Evolutionary conservation across 441 rosid genomes (phyloP), one percentile per base, ranked within the genome.

Genomic region (Populus tomentosa): DNA sequence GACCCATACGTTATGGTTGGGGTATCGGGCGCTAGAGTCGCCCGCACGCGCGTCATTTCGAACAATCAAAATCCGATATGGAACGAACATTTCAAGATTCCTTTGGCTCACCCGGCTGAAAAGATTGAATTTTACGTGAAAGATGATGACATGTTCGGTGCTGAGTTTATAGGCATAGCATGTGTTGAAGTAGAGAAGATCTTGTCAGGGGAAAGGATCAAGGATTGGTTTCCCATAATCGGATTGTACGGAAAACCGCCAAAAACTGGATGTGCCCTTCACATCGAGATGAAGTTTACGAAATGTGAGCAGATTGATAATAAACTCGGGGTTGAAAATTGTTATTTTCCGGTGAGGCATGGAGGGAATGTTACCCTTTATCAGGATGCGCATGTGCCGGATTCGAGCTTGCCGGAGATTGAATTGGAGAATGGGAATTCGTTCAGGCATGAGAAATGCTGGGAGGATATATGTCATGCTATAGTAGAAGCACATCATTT

Each of bases 381-480:
- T 79, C 97, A 88, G 83, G 98, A 94, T 71, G 97, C 98, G 10
- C 98, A 94, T 65, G 87, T 85, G 79, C 78, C 83, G 1, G 91
- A 89, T 1, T 61, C 81, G 35, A 59, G 28, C 35, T 35, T 81
- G 73, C 96, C 94, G 24, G 75, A 86, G 82, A 89, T 94, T 36
- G 83, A 87, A 73, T 80, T 94, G 82, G 98, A 91, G 1, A 75
- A 80, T 2, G 98, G 94, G 24, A 79, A 69, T 2, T 13, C 76
- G 23, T 92, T 67, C 42, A 81, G 74, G 78, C 92, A 90, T 10
- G 88, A 76, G 69, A 78, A 81, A 69, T 94, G 98, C 77, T 94
- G 98, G 97, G 98, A 94, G 81, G 98, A 94, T 79, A 92, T 94
- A 0, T 94, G 97, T 65, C 90, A 90, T 28, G 90, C 98, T 2